A percentile compares a stretch with the other conserved stretches of the same genome.
Evolutionary conservation across 768 basidiomycete genomes (phyloP).

Genomic region (Lentinula sp.): DNA sequence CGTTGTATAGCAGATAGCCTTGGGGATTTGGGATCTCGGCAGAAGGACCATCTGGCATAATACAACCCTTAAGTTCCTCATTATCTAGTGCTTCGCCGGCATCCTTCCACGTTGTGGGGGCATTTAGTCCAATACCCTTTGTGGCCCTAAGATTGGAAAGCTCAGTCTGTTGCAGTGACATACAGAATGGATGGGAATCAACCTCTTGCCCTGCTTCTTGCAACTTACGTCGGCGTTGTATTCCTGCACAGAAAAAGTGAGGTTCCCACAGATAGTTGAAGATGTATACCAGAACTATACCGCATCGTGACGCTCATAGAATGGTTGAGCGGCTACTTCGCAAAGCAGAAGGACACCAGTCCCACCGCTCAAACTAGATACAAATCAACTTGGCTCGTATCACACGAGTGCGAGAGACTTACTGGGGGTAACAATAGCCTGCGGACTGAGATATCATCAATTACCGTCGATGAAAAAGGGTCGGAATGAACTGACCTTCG

Average conservation of each 20-base stretch:
- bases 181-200: neutral
- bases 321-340: conserved; percentile 53
- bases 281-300: conserved; percentile 14
- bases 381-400: neutral
- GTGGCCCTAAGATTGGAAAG: conserved; percentile 33
- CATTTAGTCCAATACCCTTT: conserved; percentile 46
- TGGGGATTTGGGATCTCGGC: conserved; percentile 21
- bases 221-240: conserved; percentile 46
- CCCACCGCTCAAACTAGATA: conserved; percentile 38
- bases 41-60: conserved; percentile 53
- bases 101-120: conserved; percentile 54
- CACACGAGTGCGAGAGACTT: conserved; percentile 13
- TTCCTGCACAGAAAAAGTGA: conserved; percentile 19
- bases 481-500: conserved; percentile 33
- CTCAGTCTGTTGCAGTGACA: neutral
- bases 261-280: neutral
- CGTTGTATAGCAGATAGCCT: conserved; percentile 44
- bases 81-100: conserved; percentile 44
- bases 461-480: neutral
- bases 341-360: conserved; percentile 55
- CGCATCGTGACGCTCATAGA: conserved; percentile 38
- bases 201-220: conserved; percentile 33
- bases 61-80: conserved; percentile 42
- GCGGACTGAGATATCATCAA: conserved; percentile 33
- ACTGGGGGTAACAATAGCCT: conserved; percentile 48